Conservation (phyloP, 2,329 filamentous ascomycete genomes). For the Aspergillus brasiliensis region DNA sequence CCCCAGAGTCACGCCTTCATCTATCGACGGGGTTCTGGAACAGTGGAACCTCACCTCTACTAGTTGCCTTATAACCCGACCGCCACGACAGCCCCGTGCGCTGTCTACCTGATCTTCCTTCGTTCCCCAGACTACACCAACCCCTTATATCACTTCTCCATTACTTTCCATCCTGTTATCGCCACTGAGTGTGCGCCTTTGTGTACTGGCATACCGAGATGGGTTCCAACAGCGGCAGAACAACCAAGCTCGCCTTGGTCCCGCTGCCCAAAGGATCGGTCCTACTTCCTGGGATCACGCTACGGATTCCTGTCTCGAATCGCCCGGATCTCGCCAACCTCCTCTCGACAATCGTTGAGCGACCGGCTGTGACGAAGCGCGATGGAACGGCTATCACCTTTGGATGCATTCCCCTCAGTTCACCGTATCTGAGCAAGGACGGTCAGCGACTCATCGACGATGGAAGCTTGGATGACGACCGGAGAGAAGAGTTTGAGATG, state of each 20-base stretch:
- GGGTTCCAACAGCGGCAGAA: conserved; percentile 41
- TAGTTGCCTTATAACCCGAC: conserved; percentile 16
- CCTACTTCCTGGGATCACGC: conserved; percentile 80
- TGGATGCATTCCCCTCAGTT: conserved; percentile 83
- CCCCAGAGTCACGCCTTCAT: conserved; percentile 33
- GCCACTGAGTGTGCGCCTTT: not conserved
- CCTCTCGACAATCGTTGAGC: conserved; percentile 80
- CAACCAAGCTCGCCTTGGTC: conserved; percentile 68
- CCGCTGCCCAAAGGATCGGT: conserved; percentile 79
- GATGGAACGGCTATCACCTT: conserved; percentile 72
- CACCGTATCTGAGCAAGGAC: conserved; percentile 70
- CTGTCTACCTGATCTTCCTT: conserved; percentile 1
- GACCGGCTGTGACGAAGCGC: conserved; percentile 65
- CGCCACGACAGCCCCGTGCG: conserved; percentile 5
- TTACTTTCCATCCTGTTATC: not conserved
- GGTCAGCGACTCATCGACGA: conserved; percentile 75
- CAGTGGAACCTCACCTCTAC: conserved; percentile 19
- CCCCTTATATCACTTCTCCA: not conserved
- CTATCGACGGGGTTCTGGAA: conserved; percentile 35
- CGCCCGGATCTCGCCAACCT: conserved; percentile 87
- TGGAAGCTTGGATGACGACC: conserved; percentile 54
- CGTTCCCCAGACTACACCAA: not conserved
- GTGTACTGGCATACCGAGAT: conserved; percentile 27
- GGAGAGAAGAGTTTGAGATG: conserved; percentile 49
- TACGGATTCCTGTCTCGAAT: conserved; percentile 80